These are phyloP conservation scores for Pseudozyma tsukubaensis DNA, from an alignment of 1,284 basidiomycete genomes.

Conservation along the genomic window DNA sequence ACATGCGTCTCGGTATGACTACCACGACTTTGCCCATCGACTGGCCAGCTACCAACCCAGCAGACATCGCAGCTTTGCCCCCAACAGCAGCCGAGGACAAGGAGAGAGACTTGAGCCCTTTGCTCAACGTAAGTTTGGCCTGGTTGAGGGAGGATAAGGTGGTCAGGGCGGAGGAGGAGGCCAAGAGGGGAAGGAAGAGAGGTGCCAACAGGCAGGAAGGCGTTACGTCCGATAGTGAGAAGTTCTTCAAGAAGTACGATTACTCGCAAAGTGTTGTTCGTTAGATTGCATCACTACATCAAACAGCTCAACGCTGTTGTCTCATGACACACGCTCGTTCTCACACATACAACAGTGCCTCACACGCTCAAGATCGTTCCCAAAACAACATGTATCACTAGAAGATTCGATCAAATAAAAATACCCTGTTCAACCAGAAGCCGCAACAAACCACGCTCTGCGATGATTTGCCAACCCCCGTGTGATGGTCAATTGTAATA, in stretches of 20 bases:
- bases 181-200: constrained; percentile 42
- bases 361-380: too few relatives aligned
- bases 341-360: too few relatives aligned
- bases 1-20: constrained; percentile 64
- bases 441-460: background rate
- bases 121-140: constrained; percentile 59
- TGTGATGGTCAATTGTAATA: too few relatives aligned
- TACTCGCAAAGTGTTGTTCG: constrained; percentile 55
- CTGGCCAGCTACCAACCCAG: constrained; percentile 57
- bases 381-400: background rate
- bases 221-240: constrained; percentile 60
- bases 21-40: constrained; percentile 49
- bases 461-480: too few relatives aligned
- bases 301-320: constrained; percentile 23
- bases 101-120: constrained; percentile 37
- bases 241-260: constrained; percentile 66
- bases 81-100: constrained; percentile 17
- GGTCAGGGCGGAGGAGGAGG: constrained; percentile 55
- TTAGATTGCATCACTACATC: background rate
- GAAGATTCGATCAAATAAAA: background rate
- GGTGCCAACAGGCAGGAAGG: constrained; percentile 51
- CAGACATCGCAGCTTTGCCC: constrained; percentile 32
- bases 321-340: too few relatives aligned
- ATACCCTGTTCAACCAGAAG: constrained; percentile 2
- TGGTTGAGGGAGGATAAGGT: constrained; percentile 66